Evolutionary conservation across 2,329 filamentous ascomycete genomes (phyloP).

Genomic region (Emericellopsis atlantica): DNA sequence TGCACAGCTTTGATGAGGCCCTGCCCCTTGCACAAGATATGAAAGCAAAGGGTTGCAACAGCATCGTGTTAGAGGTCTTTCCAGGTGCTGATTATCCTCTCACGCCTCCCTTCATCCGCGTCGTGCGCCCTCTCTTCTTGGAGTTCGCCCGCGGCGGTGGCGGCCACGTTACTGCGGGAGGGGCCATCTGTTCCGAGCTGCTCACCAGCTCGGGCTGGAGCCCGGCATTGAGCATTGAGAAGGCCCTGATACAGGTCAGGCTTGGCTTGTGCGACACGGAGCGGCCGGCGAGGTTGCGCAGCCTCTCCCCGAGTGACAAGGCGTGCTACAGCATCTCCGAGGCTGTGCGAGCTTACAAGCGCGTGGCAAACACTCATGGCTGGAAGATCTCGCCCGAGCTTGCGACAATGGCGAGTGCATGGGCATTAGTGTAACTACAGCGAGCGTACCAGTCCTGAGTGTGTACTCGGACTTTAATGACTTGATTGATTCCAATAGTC

Average conservation of each 20-base stretch:
- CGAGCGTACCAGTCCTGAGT: not conserved
- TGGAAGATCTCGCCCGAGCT: slow-evolving; percentile 3
- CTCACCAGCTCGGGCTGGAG: slow-evolving; percentile 78
- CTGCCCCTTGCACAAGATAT: slow-evolving; percentile 68
- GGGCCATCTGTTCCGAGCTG: slow-evolving; percentile 74
- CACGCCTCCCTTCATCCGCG: slow-evolving; percentile 71
- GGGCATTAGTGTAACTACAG: not conserved
- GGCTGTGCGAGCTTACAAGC: slow-evolving; percentile 59
- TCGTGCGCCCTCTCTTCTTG: slow-evolving; percentile 70
- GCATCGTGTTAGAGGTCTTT: slow-evolving; percentile 69
- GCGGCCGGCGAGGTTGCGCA: slow-evolving; percentile 59
- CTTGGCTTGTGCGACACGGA: slow-evolving; percentile 60
- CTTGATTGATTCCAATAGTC: too few relatives aligned
- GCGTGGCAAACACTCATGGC: slow-evolving; percentile 27
- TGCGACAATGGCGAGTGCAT: slow-evolving; percentile 1
- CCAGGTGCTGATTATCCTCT: slow-evolving; percentile 68
- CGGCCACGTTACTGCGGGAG: slow-evolving; percentile 74
- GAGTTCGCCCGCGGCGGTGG: slow-evolving; percentile 62
- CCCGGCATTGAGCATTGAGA: slow-evolving; percentile 60
- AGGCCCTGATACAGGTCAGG: slow-evolving; percentile 68
- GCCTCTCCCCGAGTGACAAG: slow-evolving; percentile 18
- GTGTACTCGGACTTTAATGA: too few relatives aligned
- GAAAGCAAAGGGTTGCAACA: slow-evolving; percentile 44
- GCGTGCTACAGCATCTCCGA: slow-evolving; percentile 49
- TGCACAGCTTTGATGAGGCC: slow-evolving; percentile 64